phyloP scores from a whole-genome alignment of 768 basidiomycete species.

The Mycena metata region DNA sequence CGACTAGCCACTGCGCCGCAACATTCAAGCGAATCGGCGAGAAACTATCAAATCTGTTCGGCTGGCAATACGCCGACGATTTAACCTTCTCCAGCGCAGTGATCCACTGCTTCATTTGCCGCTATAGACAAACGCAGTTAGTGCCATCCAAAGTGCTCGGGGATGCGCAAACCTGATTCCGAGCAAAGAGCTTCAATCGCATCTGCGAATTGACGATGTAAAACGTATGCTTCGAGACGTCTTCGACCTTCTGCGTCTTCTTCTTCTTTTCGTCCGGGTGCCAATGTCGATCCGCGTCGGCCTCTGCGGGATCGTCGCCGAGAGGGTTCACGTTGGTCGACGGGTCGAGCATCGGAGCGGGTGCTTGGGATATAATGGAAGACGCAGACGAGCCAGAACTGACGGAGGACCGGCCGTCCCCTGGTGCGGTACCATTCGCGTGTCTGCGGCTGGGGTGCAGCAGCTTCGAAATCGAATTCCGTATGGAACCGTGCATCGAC shows the following conservation, averaged over 20 bases:
- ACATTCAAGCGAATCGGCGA: conserved; percentile 94
- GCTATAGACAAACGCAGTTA: conserved; percentile 54
- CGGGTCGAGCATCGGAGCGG: conserved; percentile 81
- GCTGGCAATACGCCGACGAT: conserved; percentile 80
- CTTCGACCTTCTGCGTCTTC: conserved; percentile 59
- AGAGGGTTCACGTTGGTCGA: conserved; percentile 81
- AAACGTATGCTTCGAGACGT: conserved; percentile 94
- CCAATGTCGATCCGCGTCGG: conserved; percentile 43
- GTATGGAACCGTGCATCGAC: conserved; percentile 56
- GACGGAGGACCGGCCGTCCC: conserved; percentile 42
- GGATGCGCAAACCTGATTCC: conserved; percentile 75
- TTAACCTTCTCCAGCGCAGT: conserved; percentile 89
- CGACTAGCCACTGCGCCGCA: conserved; percentile 97
- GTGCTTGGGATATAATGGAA: conserved; percentile 54
- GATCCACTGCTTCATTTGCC: conserved; percentile 98
- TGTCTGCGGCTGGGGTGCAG: conserved; percentile 52
- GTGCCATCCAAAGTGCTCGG: conserved; percentile 1
- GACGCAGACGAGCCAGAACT: conserved; percentile 54
- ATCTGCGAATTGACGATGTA: conserved; percentile 94
- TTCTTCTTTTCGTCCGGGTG: conserved; percentile 59
- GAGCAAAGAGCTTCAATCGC: conserved; percentile 87
- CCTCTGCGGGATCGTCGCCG: conserved; percentile 43
- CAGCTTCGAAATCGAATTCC: conserved; percentile 53
- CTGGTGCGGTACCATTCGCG: conserved; percentile 38
- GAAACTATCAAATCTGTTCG: conserved; percentile 94